These are phyloP conservation scores for Lantana camara DNA, from an alignment of 257 asterid genomes.

Conservation along the genomic window DNA sequence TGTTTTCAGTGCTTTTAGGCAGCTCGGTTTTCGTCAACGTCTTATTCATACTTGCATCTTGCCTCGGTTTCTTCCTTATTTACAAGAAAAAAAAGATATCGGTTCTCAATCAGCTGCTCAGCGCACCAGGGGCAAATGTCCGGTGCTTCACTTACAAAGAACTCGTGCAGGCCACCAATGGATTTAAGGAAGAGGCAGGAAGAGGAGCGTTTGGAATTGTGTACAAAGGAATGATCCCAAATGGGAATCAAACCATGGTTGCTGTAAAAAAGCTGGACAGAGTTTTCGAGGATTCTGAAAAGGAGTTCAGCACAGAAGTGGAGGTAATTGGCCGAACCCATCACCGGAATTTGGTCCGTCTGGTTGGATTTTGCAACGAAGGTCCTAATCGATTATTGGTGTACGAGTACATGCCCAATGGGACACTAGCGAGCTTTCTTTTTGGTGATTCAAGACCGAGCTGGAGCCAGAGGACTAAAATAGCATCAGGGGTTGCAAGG, in stretches of 20 bases:
- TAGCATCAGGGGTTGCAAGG: slow-evolving; percentile 48
- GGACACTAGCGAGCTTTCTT: slow-evolving; percentile 45
- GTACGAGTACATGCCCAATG: slow-evolving; percentile 53
- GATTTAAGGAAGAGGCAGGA: slow-evolving; percentile 52
- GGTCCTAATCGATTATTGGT: slow-evolving; percentile 47
- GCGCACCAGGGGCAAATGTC: slow-evolving; percentile 22
- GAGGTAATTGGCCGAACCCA: slow-evolving; percentile 54
- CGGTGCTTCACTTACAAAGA: slow-evolving; percentile 44
- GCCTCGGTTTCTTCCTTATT: slow-evolving; percentile 27
- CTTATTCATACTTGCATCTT: slow-evolving; percentile 30
- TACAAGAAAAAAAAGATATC: slow-evolving; percentile 22
- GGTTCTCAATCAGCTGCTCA: neutral
- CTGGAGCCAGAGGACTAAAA: slow-evolving; percentile 55
- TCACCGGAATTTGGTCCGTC: slow-evolving; percentile 62
- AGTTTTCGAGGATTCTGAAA: slow-evolving; percentile 48
- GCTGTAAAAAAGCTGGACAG: slow-evolving; percentile 62
- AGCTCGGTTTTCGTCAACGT: slow-evolving; percentile 50
- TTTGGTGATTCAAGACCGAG: slow-evolving; percentile 40
- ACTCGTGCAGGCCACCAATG: slow-evolving; percentile 44
- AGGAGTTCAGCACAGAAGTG: slow-evolving; percentile 65
- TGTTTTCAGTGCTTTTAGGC: slow-evolving; percentile 47
- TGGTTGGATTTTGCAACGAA: slow-evolving; percentile 58
- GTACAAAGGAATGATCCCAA: slow-evolving; percentile 45
- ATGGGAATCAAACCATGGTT: slow-evolving; percentile 7
- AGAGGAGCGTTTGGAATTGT: slow-evolving; percentile 69